These are phyloP conservation scores for Chytridium lagenaria DNA, from an alignment of 371 early-diverging fungal species.

Conservation along the genomic window DNA sequence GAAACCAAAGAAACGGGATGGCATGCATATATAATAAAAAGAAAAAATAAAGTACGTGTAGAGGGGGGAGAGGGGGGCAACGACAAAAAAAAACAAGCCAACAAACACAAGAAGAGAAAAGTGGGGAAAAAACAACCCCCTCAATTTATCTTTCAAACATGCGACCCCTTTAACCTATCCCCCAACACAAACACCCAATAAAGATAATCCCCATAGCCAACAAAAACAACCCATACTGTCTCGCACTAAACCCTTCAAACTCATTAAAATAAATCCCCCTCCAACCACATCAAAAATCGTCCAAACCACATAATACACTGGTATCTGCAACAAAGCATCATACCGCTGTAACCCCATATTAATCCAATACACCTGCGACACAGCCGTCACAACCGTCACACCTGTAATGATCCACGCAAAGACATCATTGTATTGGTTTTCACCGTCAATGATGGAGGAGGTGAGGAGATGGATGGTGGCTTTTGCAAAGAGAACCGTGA, in stretches of 20 bases:
- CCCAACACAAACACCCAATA: conserved; percentile 73
- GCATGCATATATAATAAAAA: too few species aligned
- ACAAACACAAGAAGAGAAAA: too few species aligned
- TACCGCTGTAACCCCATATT: conserved; percentile 78
- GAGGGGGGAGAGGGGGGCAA: too few species aligned
- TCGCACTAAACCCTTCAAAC: conserved; percentile 69
- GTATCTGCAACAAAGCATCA: conserved; percentile 86
- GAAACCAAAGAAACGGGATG: too few species aligned
- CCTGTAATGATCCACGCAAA: conserved; percentile 74
- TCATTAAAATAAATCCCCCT: conserved; percentile 86
- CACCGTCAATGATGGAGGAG: conserved; percentile 65
- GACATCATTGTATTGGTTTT: conserved; percentile 75
- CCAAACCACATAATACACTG: conserved; percentile 87
- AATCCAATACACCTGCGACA: conserved; percentile 64
- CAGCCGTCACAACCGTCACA: conserved; percentile 76
- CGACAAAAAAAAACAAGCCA: too few species aligned
- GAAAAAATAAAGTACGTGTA: too few species aligned
- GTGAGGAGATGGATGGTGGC: conserved; percentile 78
- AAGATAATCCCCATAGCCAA: conserved; percentile 76
- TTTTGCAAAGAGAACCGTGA: conserved; percentile 86
- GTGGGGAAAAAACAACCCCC: too few species aligned
- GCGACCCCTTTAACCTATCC: conserved; percentile 50
- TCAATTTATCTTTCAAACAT: too few species aligned
- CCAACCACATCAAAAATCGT: conserved; percentile 63
- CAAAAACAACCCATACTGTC: conserved; percentile 70